A percentile compares a stretch with the other conserved stretches of the same genome.
Conservation (phyloP, 2,329 filamentous ascomycete genomes). For the Sporothrix humicola region DNA sequence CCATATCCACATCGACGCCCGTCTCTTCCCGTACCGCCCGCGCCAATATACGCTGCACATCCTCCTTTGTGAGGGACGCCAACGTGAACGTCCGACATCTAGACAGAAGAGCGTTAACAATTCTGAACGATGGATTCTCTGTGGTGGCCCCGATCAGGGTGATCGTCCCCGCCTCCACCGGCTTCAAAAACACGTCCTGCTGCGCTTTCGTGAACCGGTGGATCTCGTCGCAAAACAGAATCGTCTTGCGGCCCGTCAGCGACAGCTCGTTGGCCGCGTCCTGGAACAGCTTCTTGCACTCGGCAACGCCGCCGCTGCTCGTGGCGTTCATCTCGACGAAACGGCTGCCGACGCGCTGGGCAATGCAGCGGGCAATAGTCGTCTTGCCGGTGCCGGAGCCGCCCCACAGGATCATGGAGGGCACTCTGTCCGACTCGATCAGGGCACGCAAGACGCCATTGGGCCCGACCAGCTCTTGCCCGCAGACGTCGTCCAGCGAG, state of each 20-base stretch:
- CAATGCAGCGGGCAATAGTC: constrained; percentile 90
- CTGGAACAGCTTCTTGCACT: constrained; percentile 89
- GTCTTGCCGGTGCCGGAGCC: constrained; percentile 83
- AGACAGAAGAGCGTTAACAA: constrained; percentile 84
- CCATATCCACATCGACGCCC: constrained; percentile 17
- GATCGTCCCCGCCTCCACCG: constrained; percentile 88
- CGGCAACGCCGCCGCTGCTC: constrained; percentile 81
- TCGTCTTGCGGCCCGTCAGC: constrained; percentile 86
- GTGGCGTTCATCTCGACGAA: constrained; percentile 98
- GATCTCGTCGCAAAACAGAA: constrained; percentile 97
- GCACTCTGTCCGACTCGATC: constrained; percentile 83
- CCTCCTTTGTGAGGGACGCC: constrained; percentile 71
- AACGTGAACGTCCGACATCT: constrained; percentile 91
- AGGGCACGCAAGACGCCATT: constrained; percentile 83
- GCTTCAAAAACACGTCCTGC: constrained; percentile 92
- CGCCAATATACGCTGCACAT: constrained; percentile 74
- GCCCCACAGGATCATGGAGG: constrained; percentile 95
- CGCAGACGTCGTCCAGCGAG: constrained; percentile 82
- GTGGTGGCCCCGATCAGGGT: constrained; percentile 95
- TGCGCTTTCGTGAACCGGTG: constrained; percentile 90
- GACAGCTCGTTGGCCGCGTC: constrained; percentile 81
- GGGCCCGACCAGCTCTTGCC: constrained; percentile 87
- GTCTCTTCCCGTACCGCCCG: constrained; percentile 72
- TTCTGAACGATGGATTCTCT: constrained; percentile 94
- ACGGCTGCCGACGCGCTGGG: constrained; percentile 77